Conservation (phyloP, 805 yeast species). For the Lipomyces lipofer region DNA sequence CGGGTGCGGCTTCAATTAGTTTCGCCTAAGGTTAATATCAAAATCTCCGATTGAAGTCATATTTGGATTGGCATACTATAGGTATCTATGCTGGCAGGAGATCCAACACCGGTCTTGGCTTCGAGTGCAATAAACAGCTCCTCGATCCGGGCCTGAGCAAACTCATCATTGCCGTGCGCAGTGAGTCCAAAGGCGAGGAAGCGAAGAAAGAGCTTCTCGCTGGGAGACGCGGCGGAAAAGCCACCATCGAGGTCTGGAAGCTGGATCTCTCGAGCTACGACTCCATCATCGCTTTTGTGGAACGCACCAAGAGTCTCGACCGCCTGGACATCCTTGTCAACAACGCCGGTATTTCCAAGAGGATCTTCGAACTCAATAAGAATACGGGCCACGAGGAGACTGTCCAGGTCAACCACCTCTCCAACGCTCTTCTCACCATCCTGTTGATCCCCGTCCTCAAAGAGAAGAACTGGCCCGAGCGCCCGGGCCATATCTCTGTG, state of each 20-base stretch:
- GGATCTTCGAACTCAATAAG: background rate
- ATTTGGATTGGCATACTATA: too few relatives aligned
- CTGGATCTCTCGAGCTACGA: conserved; percentile 5
- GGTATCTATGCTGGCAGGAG: too few relatives aligned
- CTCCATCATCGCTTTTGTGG: background rate
- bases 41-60: too few relatives aligned
- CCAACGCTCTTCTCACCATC: background rate
- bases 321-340: background rate
- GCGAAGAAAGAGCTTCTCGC: background rate
- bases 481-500: background rate
- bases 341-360: background rate
- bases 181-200: background rate
- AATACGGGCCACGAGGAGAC: conserved; percentile 6
- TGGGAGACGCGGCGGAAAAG: background rate
- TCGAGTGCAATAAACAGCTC: background rate
- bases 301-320: background rate
- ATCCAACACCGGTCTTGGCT: background rate
- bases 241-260: conserved; percentile 9
- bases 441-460: background rate
- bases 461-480: background rate
- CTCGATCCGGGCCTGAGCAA: background rate
- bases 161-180: background rate
- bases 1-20: too few relatives aligned
- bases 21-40: too few relatives aligned
- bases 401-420: background rate